These are phyloP conservation scores for Arctostaphylos glauca DNA, from an alignment of 148 eudicot species.

Conservation along the genomic window DNA sequence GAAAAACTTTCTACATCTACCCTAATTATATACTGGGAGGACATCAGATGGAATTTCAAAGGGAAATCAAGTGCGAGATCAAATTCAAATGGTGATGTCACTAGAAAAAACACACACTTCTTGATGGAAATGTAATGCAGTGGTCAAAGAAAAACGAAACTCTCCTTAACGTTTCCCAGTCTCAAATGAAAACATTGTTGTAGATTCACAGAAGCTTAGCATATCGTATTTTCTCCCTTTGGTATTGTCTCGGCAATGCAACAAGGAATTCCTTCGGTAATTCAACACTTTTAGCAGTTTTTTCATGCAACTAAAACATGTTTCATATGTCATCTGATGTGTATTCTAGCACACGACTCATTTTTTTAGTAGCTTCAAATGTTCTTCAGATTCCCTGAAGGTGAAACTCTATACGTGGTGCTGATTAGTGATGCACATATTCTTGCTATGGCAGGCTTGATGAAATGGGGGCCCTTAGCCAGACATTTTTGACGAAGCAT, in stretches of 20 bases:
- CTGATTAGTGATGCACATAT: background rate
- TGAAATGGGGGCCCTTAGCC: constrained; percentile 62
- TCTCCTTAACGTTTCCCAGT: background rate
- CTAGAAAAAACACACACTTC: background rate
- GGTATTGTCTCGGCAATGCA: background rate
- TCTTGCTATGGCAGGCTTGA: constrained; percentile 47
- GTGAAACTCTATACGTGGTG: background rate
- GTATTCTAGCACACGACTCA: background rate
- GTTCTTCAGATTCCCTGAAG: background rate
- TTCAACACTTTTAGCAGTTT: background rate
- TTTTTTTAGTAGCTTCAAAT: background rate
- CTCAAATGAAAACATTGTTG: background rate
- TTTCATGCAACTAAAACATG: background rate
- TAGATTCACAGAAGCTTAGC: background rate
- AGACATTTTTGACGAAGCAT: constrained; percentile 28
- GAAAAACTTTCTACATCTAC: too few relatives aligned
- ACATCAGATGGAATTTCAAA: too few relatives aligned
- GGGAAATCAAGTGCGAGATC: too few relatives aligned
- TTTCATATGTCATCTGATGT: background rate
- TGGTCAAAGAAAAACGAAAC: background rate
- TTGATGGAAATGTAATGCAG: background rate
- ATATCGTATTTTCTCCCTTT: background rate
- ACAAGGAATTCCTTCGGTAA: background rate
- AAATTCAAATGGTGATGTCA: background rate
- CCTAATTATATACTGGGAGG: too few relatives aligned